Base-by-base conservation (phyloP, 352 stramenopile species). In the Phytopythium montanum region DNA sequence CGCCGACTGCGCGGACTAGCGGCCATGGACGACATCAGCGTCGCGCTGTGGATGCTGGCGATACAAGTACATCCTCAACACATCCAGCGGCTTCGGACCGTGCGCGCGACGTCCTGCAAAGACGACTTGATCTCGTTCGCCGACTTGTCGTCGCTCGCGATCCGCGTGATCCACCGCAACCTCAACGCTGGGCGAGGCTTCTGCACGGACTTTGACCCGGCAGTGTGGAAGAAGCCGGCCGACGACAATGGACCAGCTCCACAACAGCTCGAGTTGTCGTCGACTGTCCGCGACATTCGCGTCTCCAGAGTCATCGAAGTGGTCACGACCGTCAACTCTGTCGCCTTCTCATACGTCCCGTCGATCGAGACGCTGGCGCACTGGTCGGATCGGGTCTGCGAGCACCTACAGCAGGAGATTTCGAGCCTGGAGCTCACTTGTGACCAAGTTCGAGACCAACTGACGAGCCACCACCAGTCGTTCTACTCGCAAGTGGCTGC, bases 111-210 rank as follows among this genome's bases (percentile, higher is more conserved):
- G 0, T 9, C 54, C 14, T 92, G 81, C 59, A 41, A 48, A 0
- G 67, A 81, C 33, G 52, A 56, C 9, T 23, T 79, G 21, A 50
- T 83, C 3, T 82, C 79, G 3, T 64, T 78, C 16, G 77, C 79
- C 2, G 81, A 92, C 31, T 28, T 88, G 18, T 73, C 68, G 10
- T 46, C 73, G 1, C 25, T 63, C 10, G 75, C 59, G 9, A 73
- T 92, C 25, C 73, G 68, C 9, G 62, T 69, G 1, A 75, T 92
- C n/a, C 75, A 90, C 57, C 45, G 36, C 1, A 88, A 88, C 36
- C 29, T 76, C 2, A 41, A 65, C 0, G 28, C 28, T 2, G 51
- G 66, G 7, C 60, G 64, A 6, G 26, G 31, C 4, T 67, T 83
- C n/a, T 91, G 81, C 57, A 39, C 62, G 21, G 68, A 68, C 12